Percentiles rank a stretch among this genome's conserved stretches.
These are phyloP conservation scores for Cutaneotrichosporon cutaneum DNA, from an alignment of 1,284 basidiomycete species.

Conservation along the genomic window DNA sequence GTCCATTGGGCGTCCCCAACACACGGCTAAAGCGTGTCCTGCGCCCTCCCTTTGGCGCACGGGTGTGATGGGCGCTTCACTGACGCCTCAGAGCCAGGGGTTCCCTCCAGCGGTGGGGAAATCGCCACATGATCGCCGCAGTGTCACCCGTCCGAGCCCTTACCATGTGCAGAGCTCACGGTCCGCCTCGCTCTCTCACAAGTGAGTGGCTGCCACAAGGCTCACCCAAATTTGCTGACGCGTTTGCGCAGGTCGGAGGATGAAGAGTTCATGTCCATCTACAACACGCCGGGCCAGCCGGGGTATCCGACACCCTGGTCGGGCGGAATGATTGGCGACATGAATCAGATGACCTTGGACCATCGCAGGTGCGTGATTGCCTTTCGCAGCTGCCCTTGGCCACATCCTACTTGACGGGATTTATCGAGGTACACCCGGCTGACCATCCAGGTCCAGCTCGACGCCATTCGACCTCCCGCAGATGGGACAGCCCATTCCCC, in stretches of 20 bases:
- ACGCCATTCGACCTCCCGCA: conserved; percentile 24
- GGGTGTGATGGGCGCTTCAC: background rate
- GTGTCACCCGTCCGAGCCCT: conserved; percentile 32
- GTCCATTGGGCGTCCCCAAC: background rate
- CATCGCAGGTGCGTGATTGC: conserved; percentile 32
- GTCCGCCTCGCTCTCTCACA: conserved; percentile 35
- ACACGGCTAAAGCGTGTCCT: background rate
- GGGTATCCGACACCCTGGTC: conserved; percentile 34
- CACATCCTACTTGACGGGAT: too few species aligned
- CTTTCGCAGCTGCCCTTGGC: too few species aligned
- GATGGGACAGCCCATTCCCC: conserved; percentile 11
- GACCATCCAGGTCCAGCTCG: conserved; percentile 19
- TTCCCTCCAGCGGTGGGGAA: conserved; percentile 9
- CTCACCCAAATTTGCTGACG: conserved; percentile 11
- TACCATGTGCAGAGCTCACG: conserved; percentile 34
- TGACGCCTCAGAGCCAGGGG: conserved; percentile 5
- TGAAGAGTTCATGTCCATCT: conserved; percentile 33
- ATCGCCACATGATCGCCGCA: conserved; percentile 24
- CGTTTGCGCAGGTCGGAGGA: conserved; percentile 35
- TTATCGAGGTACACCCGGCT: conserved; percentile 1
- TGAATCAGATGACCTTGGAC: conserved; percentile 36
- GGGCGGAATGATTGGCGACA: conserved; percentile 28
- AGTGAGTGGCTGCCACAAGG: conserved; percentile 25
- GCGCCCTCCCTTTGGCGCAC: background rate
- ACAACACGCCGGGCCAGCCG: conserved; percentile 28